Evolutionary conservation across 192 early-diverging fungal species (phyloP).

Genomic region (Podila verticillata): DNA sequence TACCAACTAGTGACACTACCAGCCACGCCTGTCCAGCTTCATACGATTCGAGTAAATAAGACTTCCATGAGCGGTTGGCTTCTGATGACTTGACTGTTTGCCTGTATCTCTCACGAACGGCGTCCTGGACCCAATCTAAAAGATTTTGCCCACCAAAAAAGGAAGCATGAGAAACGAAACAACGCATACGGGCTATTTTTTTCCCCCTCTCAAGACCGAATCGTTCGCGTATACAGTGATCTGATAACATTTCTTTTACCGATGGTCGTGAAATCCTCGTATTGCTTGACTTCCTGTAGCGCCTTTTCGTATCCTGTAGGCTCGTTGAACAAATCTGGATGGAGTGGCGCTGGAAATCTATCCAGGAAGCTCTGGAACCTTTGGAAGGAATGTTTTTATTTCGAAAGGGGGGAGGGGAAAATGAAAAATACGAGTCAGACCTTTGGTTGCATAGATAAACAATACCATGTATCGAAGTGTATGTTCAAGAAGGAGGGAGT

Average conservation of each 20-base stretch:
- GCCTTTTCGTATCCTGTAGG: constrained; percentile 59
- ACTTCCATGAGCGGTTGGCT: constrained; percentile 59
- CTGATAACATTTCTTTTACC: constrained; percentile 39
- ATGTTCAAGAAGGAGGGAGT: not conserved
- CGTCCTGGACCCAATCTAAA: constrained; percentile 76
- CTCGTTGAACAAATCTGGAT: constrained; percentile 48
- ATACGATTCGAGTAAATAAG: constrained; percentile 61
- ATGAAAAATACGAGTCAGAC: not conserved
- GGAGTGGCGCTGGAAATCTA: constrained; percentile 40
- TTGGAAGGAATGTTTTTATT: not conserved
- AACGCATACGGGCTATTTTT: too few relatives aligned
- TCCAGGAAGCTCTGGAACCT: constrained; percentile 49
- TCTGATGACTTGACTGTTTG: constrained; percentile 51
- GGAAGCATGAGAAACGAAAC: not conserved
- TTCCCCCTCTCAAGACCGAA: not conserved
- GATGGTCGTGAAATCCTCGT: constrained; percentile 77
- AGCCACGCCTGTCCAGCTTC: constrained; percentile 88
- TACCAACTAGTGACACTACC: constrained; percentile 82
- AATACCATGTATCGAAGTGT: too few relatives aligned
- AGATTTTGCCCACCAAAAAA: not conserved
- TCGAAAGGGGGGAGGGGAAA: too few relatives aligned
- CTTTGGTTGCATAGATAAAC: not conserved
- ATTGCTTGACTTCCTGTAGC: constrained; percentile 61
- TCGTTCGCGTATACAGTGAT: not conserved
- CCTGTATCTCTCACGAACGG: constrained; percentile 66